Evolutionary conservation across 148 eudicot genomes (phyloP).

Genomic region (Vaccinium darrowii): DNA sequence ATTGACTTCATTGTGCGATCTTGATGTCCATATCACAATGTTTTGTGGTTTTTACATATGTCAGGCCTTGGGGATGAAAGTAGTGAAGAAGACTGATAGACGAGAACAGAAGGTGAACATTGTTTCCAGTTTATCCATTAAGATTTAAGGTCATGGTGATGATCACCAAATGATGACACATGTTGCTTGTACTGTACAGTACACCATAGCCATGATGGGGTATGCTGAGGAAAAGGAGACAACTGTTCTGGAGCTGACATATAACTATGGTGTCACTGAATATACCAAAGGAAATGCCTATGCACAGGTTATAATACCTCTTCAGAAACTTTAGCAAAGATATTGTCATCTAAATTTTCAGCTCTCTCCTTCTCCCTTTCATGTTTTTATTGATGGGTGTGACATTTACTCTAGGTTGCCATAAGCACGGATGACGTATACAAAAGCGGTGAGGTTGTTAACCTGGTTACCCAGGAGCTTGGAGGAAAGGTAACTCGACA

Average conservation of each 20-base stretch:
- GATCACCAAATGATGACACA: not conserved
- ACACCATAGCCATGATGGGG: constrained; percentile 89
- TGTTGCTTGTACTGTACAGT: constrained; percentile 38
- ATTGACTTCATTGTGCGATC: not conserved
- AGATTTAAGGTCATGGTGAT: not conserved
- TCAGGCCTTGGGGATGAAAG: constrained; percentile 91
- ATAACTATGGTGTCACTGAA: constrained; percentile 86
- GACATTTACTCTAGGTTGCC: constrained; percentile 57
- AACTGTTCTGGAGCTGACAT: constrained; percentile 80
- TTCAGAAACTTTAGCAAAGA: constrained; percentile 6
- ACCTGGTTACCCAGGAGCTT: constrained; percentile 68
- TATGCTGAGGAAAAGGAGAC: constrained; percentile 74
- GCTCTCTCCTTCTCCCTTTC: not conserved
- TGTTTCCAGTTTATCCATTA: not conserved
- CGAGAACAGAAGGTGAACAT: constrained; percentile 76
- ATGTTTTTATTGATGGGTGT: not conserved
- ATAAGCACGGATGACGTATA: constrained; percentile 92
- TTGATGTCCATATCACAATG: not conserved
- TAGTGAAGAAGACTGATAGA: constrained; percentile 67
- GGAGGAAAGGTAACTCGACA: constrained; percentile 89
- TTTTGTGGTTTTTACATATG: not conserved
- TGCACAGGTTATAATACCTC: constrained; percentile 61
- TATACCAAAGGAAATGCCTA: constrained; percentile 93
- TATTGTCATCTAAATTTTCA: not conserved
- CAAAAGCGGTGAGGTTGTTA: constrained; percentile 84